Evolutionary conservation across 1,284 basidiomycete species (phyloP).

Genomic region (Naganishia liquefaciens): DNA sequence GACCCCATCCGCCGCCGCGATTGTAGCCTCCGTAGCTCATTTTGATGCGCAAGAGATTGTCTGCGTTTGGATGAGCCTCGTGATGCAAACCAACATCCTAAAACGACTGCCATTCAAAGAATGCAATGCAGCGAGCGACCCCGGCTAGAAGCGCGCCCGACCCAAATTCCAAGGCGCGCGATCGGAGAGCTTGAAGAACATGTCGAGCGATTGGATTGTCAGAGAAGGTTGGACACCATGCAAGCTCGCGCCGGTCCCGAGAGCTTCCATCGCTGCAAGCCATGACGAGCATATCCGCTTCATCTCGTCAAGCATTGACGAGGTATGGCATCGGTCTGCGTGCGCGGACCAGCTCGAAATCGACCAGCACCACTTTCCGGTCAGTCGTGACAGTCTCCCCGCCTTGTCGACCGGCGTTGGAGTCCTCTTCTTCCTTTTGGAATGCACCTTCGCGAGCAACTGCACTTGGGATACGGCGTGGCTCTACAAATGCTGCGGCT

Average conservation of each 20-base stretch:
- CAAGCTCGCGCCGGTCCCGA: neutral
- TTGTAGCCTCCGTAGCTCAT: constrained; percentile 10
- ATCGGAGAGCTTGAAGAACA: neutral
- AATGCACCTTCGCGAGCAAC: neutral
- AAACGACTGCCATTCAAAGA: neutral
- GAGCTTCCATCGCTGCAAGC: too few relatives aligned
- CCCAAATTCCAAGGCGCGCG: neutral
- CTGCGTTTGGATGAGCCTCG: neutral
- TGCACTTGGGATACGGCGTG: neutral
- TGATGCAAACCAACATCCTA: neutral
- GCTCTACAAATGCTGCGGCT: constrained; percentile 5
- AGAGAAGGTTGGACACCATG: neutral
- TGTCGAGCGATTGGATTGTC: neutral
- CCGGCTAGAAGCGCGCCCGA: too few relatives aligned
- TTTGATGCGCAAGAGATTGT: constrained; percentile 12
- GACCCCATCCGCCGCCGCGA: constrained; percentile 21
- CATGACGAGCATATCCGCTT: too few relatives aligned
- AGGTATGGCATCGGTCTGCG: constrained; percentile 21
- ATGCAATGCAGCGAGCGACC: too few relatives aligned
- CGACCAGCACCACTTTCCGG: neutral
- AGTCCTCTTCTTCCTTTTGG: too few relatives aligned
- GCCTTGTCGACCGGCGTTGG: neutral
- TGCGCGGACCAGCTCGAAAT: constrained; percentile 12
- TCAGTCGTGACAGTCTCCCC: neutral
- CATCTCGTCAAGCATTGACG: constrained; percentile 21